Conservation (phyloP, 495 filamentous ascomycete genomes). For the Hypoxylon intermedium region DNA sequence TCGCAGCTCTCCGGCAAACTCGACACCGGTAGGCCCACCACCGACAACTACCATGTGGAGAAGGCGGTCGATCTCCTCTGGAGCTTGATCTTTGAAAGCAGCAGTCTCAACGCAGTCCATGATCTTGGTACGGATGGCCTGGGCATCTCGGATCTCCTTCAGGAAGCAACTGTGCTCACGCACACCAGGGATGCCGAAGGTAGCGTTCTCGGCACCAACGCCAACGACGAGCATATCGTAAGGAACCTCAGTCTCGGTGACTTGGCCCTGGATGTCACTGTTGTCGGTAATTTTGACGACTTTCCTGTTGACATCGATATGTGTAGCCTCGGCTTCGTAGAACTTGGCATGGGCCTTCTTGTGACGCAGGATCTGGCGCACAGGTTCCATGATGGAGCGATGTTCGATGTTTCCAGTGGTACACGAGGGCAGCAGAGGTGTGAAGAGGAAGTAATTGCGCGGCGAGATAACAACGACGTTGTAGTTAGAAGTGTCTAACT, state of each 20-base stretch:
- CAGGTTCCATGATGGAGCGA: slow-evolving; percentile 98
- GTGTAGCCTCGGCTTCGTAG: slow-evolving; percentile 97
- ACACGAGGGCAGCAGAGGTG: slow-evolving; percentile 93
- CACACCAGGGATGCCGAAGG: slow-evolving; percentile 96
- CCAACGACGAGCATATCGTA: slow-evolving; percentile 98
- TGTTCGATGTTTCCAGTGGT: slow-evolving; percentile 97
- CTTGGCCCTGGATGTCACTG: slow-evolving; percentile 89
- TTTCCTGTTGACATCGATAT: slow-evolving; percentile 92
- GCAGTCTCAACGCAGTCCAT: slow-evolving; percentile 99
- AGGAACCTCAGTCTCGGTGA: slow-evolving; percentile 82
- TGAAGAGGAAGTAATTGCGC: slow-evolving; percentile 99
- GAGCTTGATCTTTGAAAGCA: slow-evolving; percentile 95
- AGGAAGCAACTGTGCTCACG: slow-evolving; percentile 96
- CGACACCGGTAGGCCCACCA: slow-evolving; percentile 96
- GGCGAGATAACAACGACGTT: slow-evolving; percentile 97
- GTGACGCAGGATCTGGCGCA: slow-evolving; percentile 90
- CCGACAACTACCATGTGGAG: slow-evolving; percentile 99
- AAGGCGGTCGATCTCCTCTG: slow-evolving; percentile 88
- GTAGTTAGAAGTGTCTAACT: slow-evolving; percentile 97
- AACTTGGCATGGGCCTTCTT: slow-evolving; percentile 91
- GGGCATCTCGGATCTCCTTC: slow-evolving; percentile 96
- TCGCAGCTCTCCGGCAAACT: slow-evolving; percentile 96
- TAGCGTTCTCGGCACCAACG: slow-evolving; percentile 97
- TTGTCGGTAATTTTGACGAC: slow-evolving; percentile 87
- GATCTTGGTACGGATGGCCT: slow-evolving; percentile 94